phyloP scores from a whole-genome alignment of 2,329 filamentous ascomycete species.

The Calonectria ilicicola region DNA sequence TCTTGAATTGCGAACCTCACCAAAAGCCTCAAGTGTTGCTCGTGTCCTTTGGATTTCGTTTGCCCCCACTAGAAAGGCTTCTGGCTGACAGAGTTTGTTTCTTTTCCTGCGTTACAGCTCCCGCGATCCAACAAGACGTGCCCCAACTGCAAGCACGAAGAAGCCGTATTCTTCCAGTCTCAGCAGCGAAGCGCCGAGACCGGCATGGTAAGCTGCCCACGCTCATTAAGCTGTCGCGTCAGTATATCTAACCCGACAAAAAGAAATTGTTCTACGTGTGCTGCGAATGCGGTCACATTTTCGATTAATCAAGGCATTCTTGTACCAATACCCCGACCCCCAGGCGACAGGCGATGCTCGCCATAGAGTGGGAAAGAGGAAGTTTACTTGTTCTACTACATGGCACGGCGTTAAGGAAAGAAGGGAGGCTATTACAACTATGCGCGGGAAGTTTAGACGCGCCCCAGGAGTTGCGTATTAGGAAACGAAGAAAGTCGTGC shows the following conservation, averaged over 20 bases:
- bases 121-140: slow-evolving; percentile 89
- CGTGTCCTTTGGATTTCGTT: slow-evolving; percentile 45
- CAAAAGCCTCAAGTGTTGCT: slow-evolving; percentile 39
- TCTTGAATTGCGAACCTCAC: slow-evolving; percentile 39
- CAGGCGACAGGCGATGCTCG: slow-evolving; percentile 14
- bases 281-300: slow-evolving; percentile 92
- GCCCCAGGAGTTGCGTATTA: slow-evolving; percentile 19
- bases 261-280: slow-evolving; percentile 96
- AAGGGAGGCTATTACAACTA: slow-evolving; percentile 24
- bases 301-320: slow-evolving; percentile 60
- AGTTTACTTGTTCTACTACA: slow-evolving; percentile 33
- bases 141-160: slow-evolving; percentile 84
- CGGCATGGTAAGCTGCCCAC: slow-evolving; percentile 84
- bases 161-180: slow-evolving; percentile 98
- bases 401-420: slow-evolving; percentile 38
- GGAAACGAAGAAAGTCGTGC: background rate
- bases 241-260: slow-evolving; percentile 5
- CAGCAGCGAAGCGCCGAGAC: slow-evolving; percentile 97
- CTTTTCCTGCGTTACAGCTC: slow-evolving; percentile 72
- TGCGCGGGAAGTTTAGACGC: slow-evolving; percentile 12
- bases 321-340: slow-evolving; percentile 40
- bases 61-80: slow-evolving; percentile 44
- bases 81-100: slow-evolving; percentile 57
- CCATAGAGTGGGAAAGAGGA: slow-evolving; percentile 1
- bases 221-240: background rate